Evolutionary conservation across 306 rosid species (phyloP).

Genomic region (Rubus parviflorus): DNA sequence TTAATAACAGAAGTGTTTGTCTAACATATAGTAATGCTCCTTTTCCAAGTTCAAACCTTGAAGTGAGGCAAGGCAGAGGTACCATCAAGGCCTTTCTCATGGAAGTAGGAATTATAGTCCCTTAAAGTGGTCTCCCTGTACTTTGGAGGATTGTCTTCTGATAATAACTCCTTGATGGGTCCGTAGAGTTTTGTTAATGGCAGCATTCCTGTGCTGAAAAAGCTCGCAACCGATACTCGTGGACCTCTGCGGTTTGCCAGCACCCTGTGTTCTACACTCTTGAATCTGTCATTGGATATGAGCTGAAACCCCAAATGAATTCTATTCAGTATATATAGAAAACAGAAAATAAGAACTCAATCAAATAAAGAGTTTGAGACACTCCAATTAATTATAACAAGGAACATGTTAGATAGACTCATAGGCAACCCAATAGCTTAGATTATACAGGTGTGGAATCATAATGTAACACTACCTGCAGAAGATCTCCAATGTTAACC

Average conservation of each 20-base stretch:
- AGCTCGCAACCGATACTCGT: slow-evolving; percentile 4
- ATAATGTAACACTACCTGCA: slow-evolving; percentile 7
- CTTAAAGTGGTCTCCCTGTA: slow-evolving; percentile 2
- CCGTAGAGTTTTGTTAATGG: neutral
- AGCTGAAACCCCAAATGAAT: neutral
- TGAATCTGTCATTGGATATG: slow-evolving; percentile 48
- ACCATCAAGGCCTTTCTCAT: neutral
- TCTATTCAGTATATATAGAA: neutral
- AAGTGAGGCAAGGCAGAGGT: slow-evolving; percentile 4
- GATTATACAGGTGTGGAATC: neutral
- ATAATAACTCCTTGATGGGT: slow-evolving; percentile 13
- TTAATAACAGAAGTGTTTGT: neutral
- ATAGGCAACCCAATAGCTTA: neutral
- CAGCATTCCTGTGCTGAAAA: neutral
- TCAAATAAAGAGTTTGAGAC: neutral
- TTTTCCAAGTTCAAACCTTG: neutral
- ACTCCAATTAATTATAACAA: neutral
- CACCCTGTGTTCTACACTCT: slow-evolving; percentile 35
- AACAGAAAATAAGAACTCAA: neutral
- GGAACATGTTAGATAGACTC: neutral
- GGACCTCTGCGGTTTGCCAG: slow-evolving; percentile 24
- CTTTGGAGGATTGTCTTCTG: slow-evolving; percentile 12
- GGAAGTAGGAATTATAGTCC: neutral
- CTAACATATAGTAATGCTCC: neutral
- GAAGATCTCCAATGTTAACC: slow-evolving; percentile 20